Percentiles rank a stretch among this genome's conserved stretches.
These are phyloP conservation scores for Pyrrhoderma lamaoense DNA, from an alignment of 1,284 basidiomycete genomes.

Conservation along the genomic window DNA sequence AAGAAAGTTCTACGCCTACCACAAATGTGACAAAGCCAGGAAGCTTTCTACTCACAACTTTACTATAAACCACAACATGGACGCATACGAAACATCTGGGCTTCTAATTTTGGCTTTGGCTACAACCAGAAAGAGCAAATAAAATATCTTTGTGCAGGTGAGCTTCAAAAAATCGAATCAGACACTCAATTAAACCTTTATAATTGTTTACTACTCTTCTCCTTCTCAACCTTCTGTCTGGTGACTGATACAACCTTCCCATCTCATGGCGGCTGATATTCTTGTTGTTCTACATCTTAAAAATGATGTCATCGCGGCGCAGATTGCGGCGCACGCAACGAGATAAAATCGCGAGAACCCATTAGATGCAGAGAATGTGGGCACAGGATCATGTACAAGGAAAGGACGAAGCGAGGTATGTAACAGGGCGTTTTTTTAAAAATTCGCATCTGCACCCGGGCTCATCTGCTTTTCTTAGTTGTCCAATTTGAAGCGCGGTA, in stretches of 20 bases:
- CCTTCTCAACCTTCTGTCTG: too few species aligned
- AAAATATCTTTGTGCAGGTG: constrained; percentile 51
- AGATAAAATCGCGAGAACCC: constrained; percentile 48
- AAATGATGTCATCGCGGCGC: not conserved
- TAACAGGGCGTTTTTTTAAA: constrained; percentile 18
- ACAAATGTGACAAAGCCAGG: too few species aligned
- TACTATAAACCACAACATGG: too few species aligned
- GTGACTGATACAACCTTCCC: too few species aligned
- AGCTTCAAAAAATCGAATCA: constrained; percentile 18
- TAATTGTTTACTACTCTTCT: too few species aligned
- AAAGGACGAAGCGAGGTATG: constrained; percentile 54
- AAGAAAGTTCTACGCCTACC: too few species aligned
- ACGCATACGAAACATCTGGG: too few species aligned
- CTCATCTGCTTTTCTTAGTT: constrained; percentile 21
- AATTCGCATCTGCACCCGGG: constrained; percentile 2
- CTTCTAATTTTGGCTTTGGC: too few species aligned
- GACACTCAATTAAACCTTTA: too few species aligned
- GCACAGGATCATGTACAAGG: constrained; percentile 64
- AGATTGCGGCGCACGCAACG: constrained; percentile 54
- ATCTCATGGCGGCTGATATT: too few species aligned
- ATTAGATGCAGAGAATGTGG: constrained; percentile 60
- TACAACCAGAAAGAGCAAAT: constrained; percentile 23
- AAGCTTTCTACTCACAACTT: too few species aligned
- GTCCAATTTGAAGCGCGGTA: constrained; percentile 37
- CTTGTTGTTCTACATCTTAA: too few species aligned